Conservation (phyloP, 257 asterid species). For the Penstemon newberryi region DNA sequence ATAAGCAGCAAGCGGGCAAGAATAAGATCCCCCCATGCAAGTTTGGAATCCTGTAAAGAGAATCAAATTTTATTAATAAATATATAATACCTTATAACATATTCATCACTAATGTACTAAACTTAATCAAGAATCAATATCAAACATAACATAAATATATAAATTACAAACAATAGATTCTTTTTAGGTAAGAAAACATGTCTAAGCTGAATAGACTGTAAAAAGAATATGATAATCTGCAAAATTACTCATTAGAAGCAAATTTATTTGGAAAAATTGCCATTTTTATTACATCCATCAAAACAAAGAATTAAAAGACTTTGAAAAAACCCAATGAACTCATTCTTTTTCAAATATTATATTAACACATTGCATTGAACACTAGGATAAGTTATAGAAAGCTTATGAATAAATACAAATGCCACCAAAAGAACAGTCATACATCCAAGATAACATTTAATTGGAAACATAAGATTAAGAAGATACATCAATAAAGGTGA, state of each 20-base stretch:
- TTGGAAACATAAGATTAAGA: too few species aligned
- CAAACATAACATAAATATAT: not conserved
- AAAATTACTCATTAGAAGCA: not conserved
- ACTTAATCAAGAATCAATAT: not conserved
- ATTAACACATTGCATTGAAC: too few species aligned
- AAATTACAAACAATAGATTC: not conserved
- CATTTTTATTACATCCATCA: constrained; percentile 17
- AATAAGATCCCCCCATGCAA: constrained; percentile 79
- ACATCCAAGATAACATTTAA: too few species aligned
- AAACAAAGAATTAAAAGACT: too few species aligned
- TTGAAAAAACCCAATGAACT: too few species aligned
- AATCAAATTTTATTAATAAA: not conserved
- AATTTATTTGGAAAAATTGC: not conserved
- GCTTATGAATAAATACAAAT: too few species aligned
- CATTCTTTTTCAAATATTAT: too few species aligned
- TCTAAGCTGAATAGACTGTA: constrained; percentile 15
- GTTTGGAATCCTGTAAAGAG: constrained; percentile 41
- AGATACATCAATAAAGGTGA: too few species aligned
- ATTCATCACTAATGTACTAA: constrained; percentile 1
- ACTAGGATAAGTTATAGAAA: too few species aligned
- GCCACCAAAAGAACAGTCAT: too few species aligned
- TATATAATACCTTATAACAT: constrained; percentile 1
- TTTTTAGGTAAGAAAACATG: not conserved
- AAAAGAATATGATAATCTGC: not conserved
- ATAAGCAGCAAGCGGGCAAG: constrained; percentile 54